Conservation (phyloP, 805 yeast genomes). For the Kodamaea kakaduensis region DNA sequence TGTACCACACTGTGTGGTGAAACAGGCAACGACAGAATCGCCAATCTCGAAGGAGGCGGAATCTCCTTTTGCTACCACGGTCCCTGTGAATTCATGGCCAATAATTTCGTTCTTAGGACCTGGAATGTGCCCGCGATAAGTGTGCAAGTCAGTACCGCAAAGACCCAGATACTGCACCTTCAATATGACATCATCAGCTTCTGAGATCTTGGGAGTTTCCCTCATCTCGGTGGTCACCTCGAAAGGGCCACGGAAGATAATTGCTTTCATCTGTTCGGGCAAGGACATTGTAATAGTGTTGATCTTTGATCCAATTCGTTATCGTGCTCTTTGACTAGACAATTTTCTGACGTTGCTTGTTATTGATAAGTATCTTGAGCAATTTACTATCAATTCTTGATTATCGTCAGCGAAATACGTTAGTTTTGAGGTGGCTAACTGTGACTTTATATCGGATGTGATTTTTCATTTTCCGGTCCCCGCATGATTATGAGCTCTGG, state of each 20-base stretch:
- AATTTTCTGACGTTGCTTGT: too few relatives aligned
- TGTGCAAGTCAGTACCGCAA: slow-evolving; percentile 55
- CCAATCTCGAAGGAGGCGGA: slow-evolving; percentile 35
- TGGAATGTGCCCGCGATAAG: slow-evolving; percentile 48
- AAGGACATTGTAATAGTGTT: slow-evolving; percentile 1
- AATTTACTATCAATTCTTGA: too few relatives aligned
- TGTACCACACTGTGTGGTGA: slow-evolving; percentile 56
- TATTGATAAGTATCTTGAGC: too few relatives aligned
- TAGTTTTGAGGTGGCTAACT: too few relatives aligned
- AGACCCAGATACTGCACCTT: slow-evolving; percentile 46
- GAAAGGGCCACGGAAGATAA: slow-evolving; percentile 44
- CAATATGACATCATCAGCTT: slow-evolving; percentile 43
- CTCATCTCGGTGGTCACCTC: slow-evolving; percentile 37
- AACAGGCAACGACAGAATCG: slow-evolving; percentile 43
- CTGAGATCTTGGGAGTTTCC: slow-evolving; percentile 36
- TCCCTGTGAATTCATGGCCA: slow-evolving; percentile 52
- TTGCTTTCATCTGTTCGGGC: slow-evolving; percentile 41
- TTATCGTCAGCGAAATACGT: too few relatives aligned
- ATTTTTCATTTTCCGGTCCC: too few relatives aligned
- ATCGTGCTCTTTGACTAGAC: too few relatives aligned
- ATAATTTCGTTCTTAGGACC: slow-evolving; percentile 40
- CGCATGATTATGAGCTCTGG: too few relatives aligned
- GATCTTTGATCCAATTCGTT: too few relatives aligned
- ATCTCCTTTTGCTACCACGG: slow-evolving; percentile 38
- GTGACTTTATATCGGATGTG: too few relatives aligned